Evolutionary conservation across 768 basidiomycete species (phyloP).

Genomic region (Macrolepiota fuliginosa): DNA sequence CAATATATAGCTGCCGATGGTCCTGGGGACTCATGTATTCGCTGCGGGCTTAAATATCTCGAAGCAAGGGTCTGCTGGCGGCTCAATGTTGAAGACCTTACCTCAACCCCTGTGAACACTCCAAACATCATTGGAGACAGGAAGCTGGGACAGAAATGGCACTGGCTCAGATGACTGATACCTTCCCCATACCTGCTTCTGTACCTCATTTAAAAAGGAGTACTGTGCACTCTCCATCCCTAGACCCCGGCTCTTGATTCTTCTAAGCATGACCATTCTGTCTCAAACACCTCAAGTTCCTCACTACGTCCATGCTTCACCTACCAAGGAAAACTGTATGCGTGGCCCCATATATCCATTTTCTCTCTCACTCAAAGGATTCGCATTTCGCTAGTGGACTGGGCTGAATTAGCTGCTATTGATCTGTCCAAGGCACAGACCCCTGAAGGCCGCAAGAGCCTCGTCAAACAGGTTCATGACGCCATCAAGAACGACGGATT

Average conservation of each 20-base stretch:
- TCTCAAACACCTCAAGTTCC: conserved; percentile 2
- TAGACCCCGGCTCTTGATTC: background rate
- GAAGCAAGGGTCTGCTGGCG: background rate
- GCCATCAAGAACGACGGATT: conserved; percentile 42
- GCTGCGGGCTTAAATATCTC: background rate
- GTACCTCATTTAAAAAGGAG: background rate
- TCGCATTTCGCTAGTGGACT: conserved; percentile 20
- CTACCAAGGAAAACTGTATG: conserved; percentile 11
- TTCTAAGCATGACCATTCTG: background rate
- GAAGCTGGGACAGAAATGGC: background rate
- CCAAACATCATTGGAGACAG: background rate
- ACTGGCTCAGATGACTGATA: conserved; percentile 3
- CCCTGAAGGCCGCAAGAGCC: conserved; percentile 29
- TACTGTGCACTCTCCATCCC: background rate
- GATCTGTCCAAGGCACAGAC: conserved; percentile 41
- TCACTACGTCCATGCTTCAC: conserved; percentile 8
- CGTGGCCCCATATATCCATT: background rate
- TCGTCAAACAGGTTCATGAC: conserved; percentile 37
- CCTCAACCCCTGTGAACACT: background rate
- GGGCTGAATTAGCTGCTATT: conserved; percentile 45
- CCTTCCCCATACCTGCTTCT: background rate
- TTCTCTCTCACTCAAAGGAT: background rate
- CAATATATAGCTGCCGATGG: background rate
- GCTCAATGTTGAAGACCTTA: background rate
- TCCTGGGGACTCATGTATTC: background rate